phyloP scores from a whole-genome alignment of 106 monocot genomes.

The Allium sativum region DNA sequence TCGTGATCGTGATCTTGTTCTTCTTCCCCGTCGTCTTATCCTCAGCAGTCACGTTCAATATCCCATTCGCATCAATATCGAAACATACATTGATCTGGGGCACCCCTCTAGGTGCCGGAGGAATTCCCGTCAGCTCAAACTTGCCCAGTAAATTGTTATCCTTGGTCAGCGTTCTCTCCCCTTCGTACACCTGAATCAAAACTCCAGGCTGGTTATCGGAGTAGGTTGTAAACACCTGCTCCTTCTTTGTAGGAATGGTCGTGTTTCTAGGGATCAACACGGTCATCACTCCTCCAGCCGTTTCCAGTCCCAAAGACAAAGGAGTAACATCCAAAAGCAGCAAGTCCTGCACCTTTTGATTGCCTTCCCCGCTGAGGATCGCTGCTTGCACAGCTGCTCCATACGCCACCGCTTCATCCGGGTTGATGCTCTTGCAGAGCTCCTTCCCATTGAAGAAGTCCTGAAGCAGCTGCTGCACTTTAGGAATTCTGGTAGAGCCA shows the following conservation, averaged over 20 bases:
- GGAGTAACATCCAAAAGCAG: conserved; percentile 55
- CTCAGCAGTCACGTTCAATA: conserved; percentile 26
- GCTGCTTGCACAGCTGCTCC: conserved; percentile 68
- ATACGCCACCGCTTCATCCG: conserved; percentile 57
- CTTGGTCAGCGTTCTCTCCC: conserved; percentile 31
- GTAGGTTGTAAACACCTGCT: conserved; percentile 29
- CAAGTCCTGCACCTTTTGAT: conserved; percentile 44
- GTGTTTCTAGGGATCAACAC: conserved; percentile 26
- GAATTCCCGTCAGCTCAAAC: conserved; percentile 27
- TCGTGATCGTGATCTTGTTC: conserved; percentile 32
- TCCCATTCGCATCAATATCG: conserved; percentile 35
- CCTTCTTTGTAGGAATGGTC: conserved; percentile 23
- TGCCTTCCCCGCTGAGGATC: conserved; percentile 49
- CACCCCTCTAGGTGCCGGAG: conserved; percentile 23
- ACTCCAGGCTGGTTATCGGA: conserved; percentile 27
- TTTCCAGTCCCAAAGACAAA: conserved; percentile 22
- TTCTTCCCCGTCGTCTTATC: conserved; percentile 32
- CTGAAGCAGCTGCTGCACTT: conserved; percentile 38
- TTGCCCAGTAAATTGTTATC: conserved; percentile 43
- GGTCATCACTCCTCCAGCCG: conserved; percentile 27
- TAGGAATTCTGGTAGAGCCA: conserved; percentile 36
- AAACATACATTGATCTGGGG: conserved; percentile 40
- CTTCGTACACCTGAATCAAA: conserved; percentile 33
- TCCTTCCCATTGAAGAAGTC: conserved; percentile 86
- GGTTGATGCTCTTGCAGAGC: conserved; percentile 71